A percentile compares a stretch with the other conserved stretches of the same genome.
phyloP scores from a whole-genome alignment of 306 rosid genomes.

The Calophaca sinica region DNA sequence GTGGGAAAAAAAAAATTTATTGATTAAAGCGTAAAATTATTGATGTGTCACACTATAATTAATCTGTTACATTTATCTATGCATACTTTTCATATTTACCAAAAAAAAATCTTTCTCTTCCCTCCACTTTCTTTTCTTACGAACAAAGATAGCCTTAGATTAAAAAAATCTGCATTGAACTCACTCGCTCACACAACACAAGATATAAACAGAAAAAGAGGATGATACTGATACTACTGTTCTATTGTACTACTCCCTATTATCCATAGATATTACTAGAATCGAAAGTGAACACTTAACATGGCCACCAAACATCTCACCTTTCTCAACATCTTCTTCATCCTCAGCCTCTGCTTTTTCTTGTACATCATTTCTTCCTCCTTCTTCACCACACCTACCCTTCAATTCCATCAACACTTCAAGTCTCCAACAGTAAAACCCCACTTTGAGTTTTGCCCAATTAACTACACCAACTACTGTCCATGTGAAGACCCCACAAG shows the following conservation, averaged over 20 bases:
- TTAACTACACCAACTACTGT: conserved; percentile 54
- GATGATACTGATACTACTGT: background rate
- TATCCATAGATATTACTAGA: background rate
- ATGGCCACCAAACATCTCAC: background rate
- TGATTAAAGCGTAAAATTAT: too few relatives aligned
- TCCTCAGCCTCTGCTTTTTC: conserved; percentile 1
- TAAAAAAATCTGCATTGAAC: too few relatives aligned
- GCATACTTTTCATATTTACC: too few relatives aligned
- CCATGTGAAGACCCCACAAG: conserved; percentile 57
- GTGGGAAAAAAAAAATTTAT: too few relatives aligned
- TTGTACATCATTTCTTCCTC: conserved; percentile 31
- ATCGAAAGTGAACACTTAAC: background rate
- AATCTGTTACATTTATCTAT: too few relatives aligned
- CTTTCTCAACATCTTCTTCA: conserved; percentile 14
- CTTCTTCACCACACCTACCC: background rate
- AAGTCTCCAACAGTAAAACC: background rate
- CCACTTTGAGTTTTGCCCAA: conserved; percentile 47
- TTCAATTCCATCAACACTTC: background rate
- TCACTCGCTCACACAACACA: too few relatives aligned
- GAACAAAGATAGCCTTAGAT: too few relatives aligned
- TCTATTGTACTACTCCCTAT: background rate
- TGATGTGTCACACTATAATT: too few relatives aligned
- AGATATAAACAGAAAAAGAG: too few relatives aligned
- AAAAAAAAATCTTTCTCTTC: too few relatives aligned
- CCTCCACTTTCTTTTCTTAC: too few relatives aligned